phyloP scores from a whole-genome alignment of 2,329 filamentous ascomycete genomes.

The Pseudocercospora macadamiae region DNA sequence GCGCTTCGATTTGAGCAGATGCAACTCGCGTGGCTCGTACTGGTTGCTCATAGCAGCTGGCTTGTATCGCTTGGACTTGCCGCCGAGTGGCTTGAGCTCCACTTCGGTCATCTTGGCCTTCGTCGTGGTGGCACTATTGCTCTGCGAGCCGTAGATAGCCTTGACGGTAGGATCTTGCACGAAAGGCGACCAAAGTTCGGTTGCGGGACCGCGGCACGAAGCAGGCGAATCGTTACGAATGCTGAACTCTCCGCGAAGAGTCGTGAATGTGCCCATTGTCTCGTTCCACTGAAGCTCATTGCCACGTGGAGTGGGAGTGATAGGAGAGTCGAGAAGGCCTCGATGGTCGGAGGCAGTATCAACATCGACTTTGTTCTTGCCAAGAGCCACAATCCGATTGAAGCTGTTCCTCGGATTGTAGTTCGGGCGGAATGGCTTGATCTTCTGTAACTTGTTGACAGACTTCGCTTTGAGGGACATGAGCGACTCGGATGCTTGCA shows the following conservation, averaged over 20 bases:
- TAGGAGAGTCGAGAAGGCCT: constrained; percentile 9
- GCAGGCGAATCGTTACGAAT: background rate
- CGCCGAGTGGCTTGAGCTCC: constrained; percentile 15
- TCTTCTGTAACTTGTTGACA: constrained; percentile 12
- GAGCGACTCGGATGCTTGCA: constrained; percentile 12
- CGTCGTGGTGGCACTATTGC: constrained; percentile 4
- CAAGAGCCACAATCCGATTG: constrained; percentile 11
- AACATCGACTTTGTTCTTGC: constrained; percentile 6
- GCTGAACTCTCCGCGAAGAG: constrained; percentile 16
- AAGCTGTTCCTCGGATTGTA: constrained; percentile 16
- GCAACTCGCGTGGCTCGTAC: constrained; percentile 20
- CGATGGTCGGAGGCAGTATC: constrained; percentile 18
- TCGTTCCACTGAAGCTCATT: constrained; percentile 20
- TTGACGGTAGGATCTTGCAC: constrained; percentile 10
- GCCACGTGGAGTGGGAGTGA: constrained; percentile 4
- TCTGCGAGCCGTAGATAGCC: constrained; percentile 9
- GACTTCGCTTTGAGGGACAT: constrained; percentile 6
- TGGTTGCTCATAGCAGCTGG: constrained; percentile 18
- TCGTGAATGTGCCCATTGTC: constrained; percentile 23
- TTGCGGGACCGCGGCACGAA: constrained; percentile 11
- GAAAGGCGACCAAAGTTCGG: constrained; percentile 18
- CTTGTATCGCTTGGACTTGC: constrained; percentile 14
- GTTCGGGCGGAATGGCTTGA: constrained; percentile 11
- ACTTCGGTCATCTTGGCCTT: constrained; percentile 9
- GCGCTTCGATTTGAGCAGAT: constrained; percentile 19